Base-by-base conservation (phyloP, 495 filamentous ascomycete species). In the Penicillium argentinense region DNA sequence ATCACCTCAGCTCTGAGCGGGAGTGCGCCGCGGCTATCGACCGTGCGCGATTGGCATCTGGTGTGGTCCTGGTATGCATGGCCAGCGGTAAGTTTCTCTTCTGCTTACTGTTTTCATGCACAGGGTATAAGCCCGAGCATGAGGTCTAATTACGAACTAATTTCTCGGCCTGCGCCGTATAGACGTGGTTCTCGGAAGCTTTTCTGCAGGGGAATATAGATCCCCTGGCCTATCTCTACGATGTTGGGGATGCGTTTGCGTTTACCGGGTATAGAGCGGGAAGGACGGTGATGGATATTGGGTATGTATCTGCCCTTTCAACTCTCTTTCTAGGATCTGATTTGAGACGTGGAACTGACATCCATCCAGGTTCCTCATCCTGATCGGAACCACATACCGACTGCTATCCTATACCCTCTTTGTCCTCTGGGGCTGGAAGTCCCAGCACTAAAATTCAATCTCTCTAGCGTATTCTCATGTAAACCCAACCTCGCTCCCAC, bases 11-110 rank as follows among this genome's bases (percentile, higher is more conserved):
- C 76, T 13, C 49, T 81, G 9, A 71, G 62, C 9, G 80, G 80
- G 1, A 69, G 73, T 11, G 67, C 66, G 16, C 80, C 79, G 18
- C 68, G 67, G 5, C 57, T 84, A 25, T 43, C 56, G 2, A 74
- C 60, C 16, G 79, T 77, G 2, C 60, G 63, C 24, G 51, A 40
- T 0, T 84, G 79, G 80, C 67, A 79, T 37, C 28, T 84, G 27
- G 70, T 64, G 29, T 82, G 76, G 78, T 56, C 81, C 19, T 83
- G 78, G 78, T 62, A 76, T 9, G 30, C 56, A 4, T 71, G 65
- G 14, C 78, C 79, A 1, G 78, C 69, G 9, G 74, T 74, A 9
- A 48, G 51, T 42, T 42, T 5, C 21, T 36, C 13, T 14, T 14
- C 12, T 1, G 13, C 16, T 18, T 18, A 5, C 33, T 36, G 13